Base-by-base conservation (phyloP, 2,329 filamentous ascomycete species). In the Aspergillus terreus region DNA sequence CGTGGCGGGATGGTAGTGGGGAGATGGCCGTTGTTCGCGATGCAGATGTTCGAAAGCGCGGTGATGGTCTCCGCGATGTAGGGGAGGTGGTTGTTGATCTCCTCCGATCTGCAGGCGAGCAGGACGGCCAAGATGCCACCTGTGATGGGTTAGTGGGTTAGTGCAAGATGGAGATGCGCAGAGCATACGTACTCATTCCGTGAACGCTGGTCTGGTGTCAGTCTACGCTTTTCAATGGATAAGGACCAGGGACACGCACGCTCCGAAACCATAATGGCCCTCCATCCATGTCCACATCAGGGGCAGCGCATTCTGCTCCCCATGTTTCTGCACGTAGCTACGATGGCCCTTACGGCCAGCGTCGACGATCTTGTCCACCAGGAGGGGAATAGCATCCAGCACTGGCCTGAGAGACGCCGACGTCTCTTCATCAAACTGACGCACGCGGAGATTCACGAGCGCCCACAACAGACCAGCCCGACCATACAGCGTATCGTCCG, bases 231-330 rank as follows among this genome's bases (percentile, higher is more conserved):
- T 10, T 17, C 10, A 11, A 42, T 23, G 11, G 15, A 9, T 43
- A 9, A 4, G 40, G 19, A 3, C 15, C 2, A 33, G 7, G 14
- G 21, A 21, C 5, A 67, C 71, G 68, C 46, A 73, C 71, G 67
- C 63, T 56, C 72, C 72, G 33, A 72, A 59, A 40, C 63, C 63
- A 51, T 69, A 73, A 45, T 66, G 57, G 3, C 58, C 63, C 51
- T 70, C 65, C 59, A 63, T 63, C 67, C 70, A 74, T 12, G 61
- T 56, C 63, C 71, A 75, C 71, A 74, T 74, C 47, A 75, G 52
- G 10, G 70, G 70, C 47, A 73, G 57, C 6, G 66, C 62, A 32
- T 64, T 57, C 32, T 63, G 44, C 3, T 62, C 52, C 35, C 67
- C 68, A 49, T 72, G 49, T 17, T 61, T 57, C n/a, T 65, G 51